phyloP scores from a whole-genome alignment of 345 rosid species.

The Nasturtium officinale region DNA sequence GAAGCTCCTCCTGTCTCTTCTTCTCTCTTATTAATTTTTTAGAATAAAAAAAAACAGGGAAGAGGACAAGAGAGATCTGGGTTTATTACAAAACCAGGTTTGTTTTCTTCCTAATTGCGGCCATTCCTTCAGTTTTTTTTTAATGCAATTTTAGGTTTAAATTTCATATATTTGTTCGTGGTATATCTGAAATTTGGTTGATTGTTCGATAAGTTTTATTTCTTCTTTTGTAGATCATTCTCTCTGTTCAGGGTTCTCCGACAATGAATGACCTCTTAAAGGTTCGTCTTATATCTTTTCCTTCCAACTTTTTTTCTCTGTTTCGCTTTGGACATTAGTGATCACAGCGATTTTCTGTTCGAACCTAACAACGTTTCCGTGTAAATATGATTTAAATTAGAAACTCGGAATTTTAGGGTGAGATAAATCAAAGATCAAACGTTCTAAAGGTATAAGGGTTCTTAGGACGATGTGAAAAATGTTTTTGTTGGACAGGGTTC shows the following conservation, averaged over 20 bases:
- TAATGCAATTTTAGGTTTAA: not conserved
- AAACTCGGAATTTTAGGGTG: constrained; percentile 2
- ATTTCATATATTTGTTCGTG: not conserved
- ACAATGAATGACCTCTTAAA: constrained; percentile 83
- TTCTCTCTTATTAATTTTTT: constrained; percentile 7
- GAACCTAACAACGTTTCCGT: not conserved
- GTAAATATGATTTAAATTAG: not conserved
- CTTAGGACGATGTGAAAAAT: not conserved
- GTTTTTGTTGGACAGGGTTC: constrained; percentile 62
- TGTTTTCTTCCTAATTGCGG: constrained; percentile 1
- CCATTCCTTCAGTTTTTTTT: constrained; percentile 7
- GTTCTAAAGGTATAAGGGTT: too few relatives aligned
- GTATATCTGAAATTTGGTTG: constrained; percentile 24
- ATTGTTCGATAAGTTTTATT: constrained; percentile 42
- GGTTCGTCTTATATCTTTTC: constrained; percentile 43
- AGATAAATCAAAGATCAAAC: not conserved
- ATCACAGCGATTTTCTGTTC: not conserved
- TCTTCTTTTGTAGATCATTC: constrained; percentile 33
- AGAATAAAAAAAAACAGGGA: not conserved
- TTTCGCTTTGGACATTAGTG: constrained; percentile 4
- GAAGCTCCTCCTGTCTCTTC: constrained; percentile 5
- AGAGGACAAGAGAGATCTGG: constrained; percentile 39
- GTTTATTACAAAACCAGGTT: constrained; percentile 42
- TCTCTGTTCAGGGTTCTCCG: constrained; percentile 35
- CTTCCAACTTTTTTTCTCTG: not conserved